Evolutionary conservation across 2,329 filamentous ascomycete genomes (phyloP).

Genomic region (Pyrenochaeta sp.): DNA sequence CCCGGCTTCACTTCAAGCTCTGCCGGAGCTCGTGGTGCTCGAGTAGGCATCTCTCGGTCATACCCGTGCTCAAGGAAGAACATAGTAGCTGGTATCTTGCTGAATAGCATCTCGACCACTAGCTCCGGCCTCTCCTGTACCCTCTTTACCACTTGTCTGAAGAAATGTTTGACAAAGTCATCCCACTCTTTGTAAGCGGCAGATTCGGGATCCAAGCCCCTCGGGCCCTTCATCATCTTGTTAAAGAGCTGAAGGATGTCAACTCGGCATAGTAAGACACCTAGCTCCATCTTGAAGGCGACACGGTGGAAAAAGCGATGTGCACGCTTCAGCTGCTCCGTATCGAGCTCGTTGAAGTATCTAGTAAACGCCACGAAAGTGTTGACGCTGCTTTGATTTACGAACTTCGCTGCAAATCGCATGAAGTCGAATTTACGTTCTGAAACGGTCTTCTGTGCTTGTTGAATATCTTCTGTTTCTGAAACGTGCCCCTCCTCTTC

Average conservation of each 20-base stretch:
- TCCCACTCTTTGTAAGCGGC: slow-evolving; percentile 88
- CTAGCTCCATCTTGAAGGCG: slow-evolving; percentile 93
- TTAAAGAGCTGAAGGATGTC: slow-evolving; percentile 91
- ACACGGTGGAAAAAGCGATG: slow-evolving; percentile 95
- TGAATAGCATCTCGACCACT: slow-evolving; percentile 92
- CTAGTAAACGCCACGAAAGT: slow-evolving; percentile 83
- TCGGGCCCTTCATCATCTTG: slow-evolving; percentile 89
- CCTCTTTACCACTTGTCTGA: slow-evolving; percentile 83
- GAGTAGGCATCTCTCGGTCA: slow-evolving; percentile 76
- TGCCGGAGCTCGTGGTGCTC: slow-evolving; percentile 74
- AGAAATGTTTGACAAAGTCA: slow-evolving; percentile 83
- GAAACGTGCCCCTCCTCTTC: slow-evolving; percentile 66
- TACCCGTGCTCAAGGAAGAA: slow-evolving; percentile 92
- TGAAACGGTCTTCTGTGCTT: slow-evolving; percentile 73
- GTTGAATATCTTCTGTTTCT: slow-evolving; percentile 71
- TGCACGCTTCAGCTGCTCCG: slow-evolving; percentile 84
- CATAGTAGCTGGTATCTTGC: slow-evolving; percentile 82
- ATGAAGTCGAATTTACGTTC: slow-evolving; percentile 96
- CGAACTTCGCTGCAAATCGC: slow-evolving; percentile 81
- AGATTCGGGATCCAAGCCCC: slow-evolving; percentile 73
- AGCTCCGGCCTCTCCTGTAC: slow-evolving; percentile 85
- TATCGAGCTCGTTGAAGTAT: slow-evolving; percentile 81
- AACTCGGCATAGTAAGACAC: slow-evolving; percentile 85
- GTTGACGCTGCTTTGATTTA: slow-evolving; percentile 84
- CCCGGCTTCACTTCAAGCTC: slow-evolving; percentile 83